A percentile compares a stretch with the other conserved stretches of the same genome.
Evolutionary conservation across 805 yeast genomes (phyloP).

Genomic region (Metschnikowia reukaufii): DNA sequence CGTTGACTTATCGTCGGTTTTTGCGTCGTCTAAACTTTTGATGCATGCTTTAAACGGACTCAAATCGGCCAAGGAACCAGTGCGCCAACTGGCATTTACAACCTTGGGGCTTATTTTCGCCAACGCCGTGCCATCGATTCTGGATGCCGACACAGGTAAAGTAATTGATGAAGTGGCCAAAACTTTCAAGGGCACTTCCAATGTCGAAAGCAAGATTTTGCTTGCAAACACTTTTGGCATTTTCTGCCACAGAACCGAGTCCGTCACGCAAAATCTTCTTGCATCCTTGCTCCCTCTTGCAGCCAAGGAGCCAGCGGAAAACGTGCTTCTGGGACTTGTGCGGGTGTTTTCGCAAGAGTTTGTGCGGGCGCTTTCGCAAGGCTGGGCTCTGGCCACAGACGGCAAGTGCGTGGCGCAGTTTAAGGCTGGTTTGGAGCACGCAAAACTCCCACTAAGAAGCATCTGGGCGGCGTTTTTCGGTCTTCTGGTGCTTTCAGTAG

Average conservation of each 20-base stretch:
- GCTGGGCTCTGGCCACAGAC: slow-evolving; percentile 8
- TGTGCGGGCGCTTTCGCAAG: slow-evolving; percentile 17
- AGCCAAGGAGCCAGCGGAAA: slow-evolving; percentile 75
- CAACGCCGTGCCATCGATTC: slow-evolving; percentile 17
- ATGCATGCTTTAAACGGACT: slow-evolving; percentile 53
- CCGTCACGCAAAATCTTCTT: slow-evolving; percentile 33
- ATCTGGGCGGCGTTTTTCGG: slow-evolving; percentile 66
- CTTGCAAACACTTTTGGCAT: slow-evolving; percentile 49
- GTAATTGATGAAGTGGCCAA: slow-evolving; percentile 56
- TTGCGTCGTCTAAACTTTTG: slow-evolving; percentile 45
- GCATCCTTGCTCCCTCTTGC: slow-evolving; percentile 51
- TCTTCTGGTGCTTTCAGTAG: slow-evolving; percentile 19
- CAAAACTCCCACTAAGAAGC: slow-evolving; percentile 60
- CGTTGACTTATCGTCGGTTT: slow-evolving; percentile 43
- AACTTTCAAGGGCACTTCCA: slow-evolving; percentile 53
- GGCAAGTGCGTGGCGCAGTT: slow-evolving; percentile 31
- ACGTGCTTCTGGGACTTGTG: slow-evolving; percentile 50
- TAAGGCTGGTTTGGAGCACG: slow-evolving; percentile 62
- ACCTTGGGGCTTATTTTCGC: slow-evolving; percentile 29
- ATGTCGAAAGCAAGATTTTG: slow-evolving; percentile 63
- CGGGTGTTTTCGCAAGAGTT: slow-evolving; percentile 50
- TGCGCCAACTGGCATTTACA: slow-evolving; percentile 50
- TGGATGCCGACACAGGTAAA: slow-evolving; percentile 25
- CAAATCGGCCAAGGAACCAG: slow-evolving; percentile 69
- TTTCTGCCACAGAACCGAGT: slow-evolving; percentile 20